Conservation (phyloP, 768 basidiomycete genomes). For the Calocera cornea region DNA sequence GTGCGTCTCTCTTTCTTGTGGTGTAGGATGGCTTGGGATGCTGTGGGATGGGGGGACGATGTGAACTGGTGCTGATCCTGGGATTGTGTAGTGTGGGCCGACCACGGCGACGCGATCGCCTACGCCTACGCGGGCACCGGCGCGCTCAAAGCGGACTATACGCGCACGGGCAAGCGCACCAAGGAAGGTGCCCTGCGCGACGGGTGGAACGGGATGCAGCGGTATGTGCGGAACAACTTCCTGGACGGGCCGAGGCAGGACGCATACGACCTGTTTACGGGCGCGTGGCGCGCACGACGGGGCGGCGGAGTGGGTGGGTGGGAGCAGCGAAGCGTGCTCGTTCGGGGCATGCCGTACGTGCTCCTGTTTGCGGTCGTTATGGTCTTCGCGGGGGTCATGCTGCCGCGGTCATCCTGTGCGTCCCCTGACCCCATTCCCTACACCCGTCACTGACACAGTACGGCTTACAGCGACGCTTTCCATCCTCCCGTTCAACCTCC, state of each 20-base stretch:
- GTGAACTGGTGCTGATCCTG: slow-evolving; percentile 7
- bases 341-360: slow-evolving; percentile 63
- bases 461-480: slow-evolving; percentile 42
- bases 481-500: slow-evolving; percentile 70
- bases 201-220: slow-evolving; percentile 64
- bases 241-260: slow-evolving; percentile 94
- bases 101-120: slow-evolving; percentile 85
- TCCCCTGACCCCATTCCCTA: slow-evolving; percentile 12
- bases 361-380: slow-evolving; percentile 73
- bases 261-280: slow-evolving; percentile 87
- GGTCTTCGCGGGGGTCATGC: slow-evolving; percentile 71
- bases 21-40: not conserved
- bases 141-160: slow-evolving; percentile 93
- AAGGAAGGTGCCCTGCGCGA: slow-evolving; percentile 69
- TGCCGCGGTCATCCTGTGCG: slow-evolving; percentile 79
- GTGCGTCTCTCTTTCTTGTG: slow-evolving; percentile 52
- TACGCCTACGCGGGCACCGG: slow-evolving; percentile 89
- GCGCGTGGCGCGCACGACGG: slow-evolving; percentile 73
- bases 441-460: not conserved
- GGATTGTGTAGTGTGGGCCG: slow-evolving; percentile 71
- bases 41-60: not conserved
- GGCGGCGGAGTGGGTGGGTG: slow-evolving; percentile 30
- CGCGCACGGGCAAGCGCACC: slow-evolving; percentile 81
- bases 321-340: slow-evolving; percentile 9
- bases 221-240: slow-evolving; percentile 93